Conservation (phyloP, 2,329 filamentous ascomycete genomes). For the Arthrobotrys conoides region DNA sequence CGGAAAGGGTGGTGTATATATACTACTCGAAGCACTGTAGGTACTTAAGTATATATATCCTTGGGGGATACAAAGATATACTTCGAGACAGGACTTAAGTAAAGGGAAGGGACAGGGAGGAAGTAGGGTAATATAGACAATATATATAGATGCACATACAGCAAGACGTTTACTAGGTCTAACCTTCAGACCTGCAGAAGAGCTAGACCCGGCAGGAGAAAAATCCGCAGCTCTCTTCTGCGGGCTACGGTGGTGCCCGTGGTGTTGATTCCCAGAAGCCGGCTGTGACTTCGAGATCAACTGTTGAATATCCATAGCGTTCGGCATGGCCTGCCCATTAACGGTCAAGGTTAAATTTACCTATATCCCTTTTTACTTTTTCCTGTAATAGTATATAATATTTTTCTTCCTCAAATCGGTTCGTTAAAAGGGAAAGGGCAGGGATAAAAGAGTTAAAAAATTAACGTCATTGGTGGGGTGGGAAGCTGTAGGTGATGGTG, state of each 20-base stretch:
- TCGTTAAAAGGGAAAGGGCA: neutral
- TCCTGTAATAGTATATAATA: neutral
- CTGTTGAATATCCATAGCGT: constrained; percentile 43
- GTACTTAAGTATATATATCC: constrained; percentile 1
- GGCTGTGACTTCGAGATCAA: constrained; percentile 42
- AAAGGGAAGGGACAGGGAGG: neutral
- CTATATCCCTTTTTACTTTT: constrained; percentile 1
- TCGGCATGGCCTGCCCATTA: constrained; percentile 27
- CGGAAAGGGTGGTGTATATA: neutral
- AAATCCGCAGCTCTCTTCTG: constrained; percentile 11
- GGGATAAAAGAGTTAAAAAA: constrained; percentile 21
- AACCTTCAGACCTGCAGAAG: constrained; percentile 25
- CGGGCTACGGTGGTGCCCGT: constrained; percentile 17
- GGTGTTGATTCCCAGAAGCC: constrained; percentile 15
- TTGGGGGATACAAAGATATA: neutral
- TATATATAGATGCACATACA: constrained; percentile 37
- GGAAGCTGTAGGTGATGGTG: neutral
- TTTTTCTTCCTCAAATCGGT: neutral
- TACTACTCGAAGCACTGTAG: neutral
- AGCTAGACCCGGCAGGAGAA: constrained; percentile 3
- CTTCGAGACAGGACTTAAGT: neutral
- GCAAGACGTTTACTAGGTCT: constrained; percentile 52
- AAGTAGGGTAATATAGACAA: constrained; percentile 1
- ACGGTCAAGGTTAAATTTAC: constrained; percentile 18
- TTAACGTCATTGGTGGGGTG: constrained; percentile 50